phyloP scores from a whole-genome alignment of 768 basidiomycete genomes.

The Collybia mongolica region DNA sequence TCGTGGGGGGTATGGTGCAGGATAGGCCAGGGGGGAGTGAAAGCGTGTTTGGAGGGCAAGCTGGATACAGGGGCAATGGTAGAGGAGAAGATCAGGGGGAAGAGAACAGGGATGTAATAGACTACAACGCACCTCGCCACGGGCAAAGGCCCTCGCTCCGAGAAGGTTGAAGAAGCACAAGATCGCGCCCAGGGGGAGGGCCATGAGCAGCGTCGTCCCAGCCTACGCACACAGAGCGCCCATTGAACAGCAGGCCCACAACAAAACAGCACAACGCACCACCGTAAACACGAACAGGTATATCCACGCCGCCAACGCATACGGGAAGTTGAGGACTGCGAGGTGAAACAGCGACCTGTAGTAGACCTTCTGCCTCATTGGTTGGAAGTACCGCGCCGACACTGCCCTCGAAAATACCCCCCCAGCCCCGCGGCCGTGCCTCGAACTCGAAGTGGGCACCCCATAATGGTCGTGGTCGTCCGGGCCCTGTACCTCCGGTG shows the following conservation, averaged over 20 bases:
- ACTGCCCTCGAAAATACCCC: slow-evolving; percentile 32
- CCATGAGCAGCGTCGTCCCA: slow-evolving; percentile 78
- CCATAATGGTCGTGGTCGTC: slow-evolving; percentile 10
- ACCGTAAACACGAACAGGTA: slow-evolving; percentile 80
- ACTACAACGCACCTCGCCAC: slow-evolving; percentile 58
- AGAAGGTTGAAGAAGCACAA: slow-evolving; percentile 77
- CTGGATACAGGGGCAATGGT: slow-evolving; percentile 24
- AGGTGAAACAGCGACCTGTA: slow-evolving; percentile 69
- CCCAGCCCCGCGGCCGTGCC: slow-evolving; percentile 3
- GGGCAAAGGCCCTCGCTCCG: slow-evolving; percentile 68
- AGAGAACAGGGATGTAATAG: not conserved
- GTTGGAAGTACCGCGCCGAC: slow-evolving; percentile 65
- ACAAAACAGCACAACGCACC: slow-evolving; percentile 43
- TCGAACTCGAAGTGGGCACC: slow-evolving; percentile 9
- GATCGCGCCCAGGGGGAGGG: slow-evolving; percentile 73
- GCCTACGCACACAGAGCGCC: no score
- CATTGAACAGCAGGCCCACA: no score
- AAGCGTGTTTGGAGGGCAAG: slow-evolving; percentile 68
- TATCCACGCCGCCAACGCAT: slow-evolving; percentile 73
- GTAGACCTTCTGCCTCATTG: slow-evolving; percentile 54
- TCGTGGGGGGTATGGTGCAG: slow-evolving; percentile 61
- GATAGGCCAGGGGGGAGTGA: slow-evolving; percentile 65
- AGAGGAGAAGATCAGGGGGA: not conserved
- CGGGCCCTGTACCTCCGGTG: slow-evolving; percentile 3
- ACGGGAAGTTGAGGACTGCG: slow-evolving; percentile 74